phyloP scores from a whole-genome alignment of 192 early-diverging fungal genomes.

The Pilobolus umbonatus region DNA sequence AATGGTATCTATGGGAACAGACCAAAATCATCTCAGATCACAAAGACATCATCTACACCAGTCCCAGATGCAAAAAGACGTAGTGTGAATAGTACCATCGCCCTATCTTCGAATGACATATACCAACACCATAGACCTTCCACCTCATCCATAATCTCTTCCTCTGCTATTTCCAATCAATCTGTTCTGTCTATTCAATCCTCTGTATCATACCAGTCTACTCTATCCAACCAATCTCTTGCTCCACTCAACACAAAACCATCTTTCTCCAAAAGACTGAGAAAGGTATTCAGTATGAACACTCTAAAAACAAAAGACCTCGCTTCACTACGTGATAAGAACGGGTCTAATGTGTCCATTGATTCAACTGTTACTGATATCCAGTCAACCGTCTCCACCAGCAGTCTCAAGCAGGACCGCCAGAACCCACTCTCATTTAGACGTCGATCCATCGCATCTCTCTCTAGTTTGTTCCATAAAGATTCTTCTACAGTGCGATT shows the following conservation, averaged over 20 bases:
- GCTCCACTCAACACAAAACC: slow-evolving; percentile 23
- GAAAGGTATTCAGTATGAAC: slow-evolving; percentile 33
- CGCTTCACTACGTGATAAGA: slow-evolving; percentile 5
- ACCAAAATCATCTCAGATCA: not conserved
- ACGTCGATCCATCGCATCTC: slow-evolving; percentile 22
- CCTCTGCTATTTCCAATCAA: not conserved
- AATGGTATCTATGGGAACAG: not conserved
- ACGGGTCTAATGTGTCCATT: slow-evolving; percentile 2
- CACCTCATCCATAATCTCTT: not conserved
- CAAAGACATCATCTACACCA: not conserved
- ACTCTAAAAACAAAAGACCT: slow-evolving; percentile 12
- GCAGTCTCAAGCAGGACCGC: not conserved
- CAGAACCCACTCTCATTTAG: slow-evolving; percentile 15
- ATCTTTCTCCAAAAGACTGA: slow-evolving; percentile 23
- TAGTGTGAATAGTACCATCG: not conserved
- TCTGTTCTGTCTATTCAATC: not conserved
- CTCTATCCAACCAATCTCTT: slow-evolving; percentile 17
- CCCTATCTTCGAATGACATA: not conserved
- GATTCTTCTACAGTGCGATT: not conserved
- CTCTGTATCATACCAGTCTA: slow-evolving; percentile 1
- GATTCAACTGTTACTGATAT: not conserved
- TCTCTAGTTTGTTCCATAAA: slow-evolving; percentile 25
- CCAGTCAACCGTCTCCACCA: slow-evolving; percentile 1
- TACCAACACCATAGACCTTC: not conserved
- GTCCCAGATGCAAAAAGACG: not conserved